Conservation (phyloP, 2,329 filamentous ascomycete species). For the Monilinia aucupariae region DNA sequence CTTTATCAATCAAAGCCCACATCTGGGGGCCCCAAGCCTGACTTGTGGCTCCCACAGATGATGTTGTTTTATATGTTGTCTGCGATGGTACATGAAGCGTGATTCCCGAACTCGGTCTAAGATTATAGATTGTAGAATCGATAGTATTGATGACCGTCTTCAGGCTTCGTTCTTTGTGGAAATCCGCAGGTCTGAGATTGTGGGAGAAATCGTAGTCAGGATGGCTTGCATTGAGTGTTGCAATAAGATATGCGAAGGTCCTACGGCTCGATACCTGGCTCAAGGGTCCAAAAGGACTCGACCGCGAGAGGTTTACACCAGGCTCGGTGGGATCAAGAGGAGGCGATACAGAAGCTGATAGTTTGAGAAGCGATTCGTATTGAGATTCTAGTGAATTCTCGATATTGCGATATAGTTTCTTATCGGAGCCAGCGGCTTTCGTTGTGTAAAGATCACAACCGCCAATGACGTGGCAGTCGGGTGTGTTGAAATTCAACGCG, state of each 20-base stretch:
- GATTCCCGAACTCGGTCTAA: conserved; percentile 59
- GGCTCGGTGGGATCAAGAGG: conserved; percentile 67
- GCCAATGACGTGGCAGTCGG: conserved; percentile 85
- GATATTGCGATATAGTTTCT: conserved; percentile 95
- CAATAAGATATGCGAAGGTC: conserved; percentile 93
- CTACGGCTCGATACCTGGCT: conserved; percentile 83
- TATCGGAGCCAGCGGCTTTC: conserved; percentile 90
- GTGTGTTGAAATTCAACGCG: conserved; percentile 91
- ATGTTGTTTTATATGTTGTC: conserved; percentile 37
- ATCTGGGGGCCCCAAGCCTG: conserved; percentile 81
- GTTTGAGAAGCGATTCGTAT: conserved; percentile 79
- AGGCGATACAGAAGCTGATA: conserved; percentile 82
- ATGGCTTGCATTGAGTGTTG: conserved; percentile 92
- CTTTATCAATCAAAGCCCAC: conserved; percentile 88
- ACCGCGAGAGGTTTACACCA: conserved; percentile 69
- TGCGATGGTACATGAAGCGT: conserved; percentile 36
- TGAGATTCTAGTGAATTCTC: conserved; percentile 86
- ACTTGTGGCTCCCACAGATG: conserved; percentile 41
- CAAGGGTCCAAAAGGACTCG: conserved; percentile 86
- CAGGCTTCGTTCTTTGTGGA: conserved; percentile 75
- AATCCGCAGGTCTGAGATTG: conserved; percentile 81
- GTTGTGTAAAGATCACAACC: conserved; percentile 97
- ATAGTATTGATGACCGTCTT: conserved; percentile 79
- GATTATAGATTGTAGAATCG: conserved; percentile 80
- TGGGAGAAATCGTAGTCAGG: conserved; percentile 97